These are phyloP conservation scores for Cyathus pygmaeus DNA, from an alignment of 1,284 basidiomycete species.

Conservation along the genomic window DNA sequence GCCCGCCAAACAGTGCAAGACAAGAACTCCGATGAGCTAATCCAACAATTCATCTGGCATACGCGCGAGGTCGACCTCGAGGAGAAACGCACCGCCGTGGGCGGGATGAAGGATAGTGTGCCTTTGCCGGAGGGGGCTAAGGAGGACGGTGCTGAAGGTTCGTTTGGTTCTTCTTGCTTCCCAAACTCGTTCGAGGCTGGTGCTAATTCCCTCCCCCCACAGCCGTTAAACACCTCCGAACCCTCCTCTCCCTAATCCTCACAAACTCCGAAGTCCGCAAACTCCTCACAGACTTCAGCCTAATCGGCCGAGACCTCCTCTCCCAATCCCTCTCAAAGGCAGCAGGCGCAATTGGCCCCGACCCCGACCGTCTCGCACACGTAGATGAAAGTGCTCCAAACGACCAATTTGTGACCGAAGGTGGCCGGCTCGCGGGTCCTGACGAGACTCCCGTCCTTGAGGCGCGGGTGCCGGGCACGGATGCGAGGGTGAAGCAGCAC, in stretches of 20 bases:
- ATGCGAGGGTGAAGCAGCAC: slow-evolving; percentile 49
- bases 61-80: no score
- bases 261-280: slow-evolving; percentile 95
- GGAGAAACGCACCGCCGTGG: no score
- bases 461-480: slow-evolving; percentile 57
- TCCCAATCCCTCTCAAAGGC: slow-evolving; percentile 81
- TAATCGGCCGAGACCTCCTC: slow-evolving; percentile 89
- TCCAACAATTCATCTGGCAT: no score
- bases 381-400: slow-evolving; percentile 79
- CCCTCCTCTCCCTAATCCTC: slow-evolving; percentile 82
- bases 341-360: slow-evolving; percentile 78
- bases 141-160: slow-evolving; percentile 71
- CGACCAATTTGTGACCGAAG: slow-evolving; percentile 65
- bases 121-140: slow-evolving; percentile 55
- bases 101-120: no score
- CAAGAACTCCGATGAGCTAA: no score
- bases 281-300: slow-evolving; percentile 82
- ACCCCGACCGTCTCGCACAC: slow-evolving; percentile 66
- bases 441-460: slow-evolving; percentile 63
- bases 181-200: background rate
- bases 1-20: no score
- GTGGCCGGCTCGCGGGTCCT: slow-evolving; percentile 55
- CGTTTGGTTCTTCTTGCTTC: background rate
- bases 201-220: background rate
- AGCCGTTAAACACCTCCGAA: slow-evolving; percentile 89